phyloP scores from a whole-genome alignment of 169 alveolate genomes.

The Plasmodium relictum region DNA sequence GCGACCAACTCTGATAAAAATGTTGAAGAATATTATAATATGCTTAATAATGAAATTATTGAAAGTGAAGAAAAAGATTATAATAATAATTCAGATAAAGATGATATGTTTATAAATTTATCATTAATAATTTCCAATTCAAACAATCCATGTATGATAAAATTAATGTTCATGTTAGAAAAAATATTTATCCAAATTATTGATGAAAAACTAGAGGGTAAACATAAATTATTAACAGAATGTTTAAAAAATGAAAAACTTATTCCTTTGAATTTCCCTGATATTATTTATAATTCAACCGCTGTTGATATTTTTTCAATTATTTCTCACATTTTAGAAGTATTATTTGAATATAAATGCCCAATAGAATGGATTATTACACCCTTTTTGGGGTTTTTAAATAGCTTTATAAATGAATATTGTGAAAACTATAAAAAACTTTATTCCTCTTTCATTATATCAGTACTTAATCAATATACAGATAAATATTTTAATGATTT shows the following conservation, averaged over 20 bases:
- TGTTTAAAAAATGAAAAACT: constrained; percentile 68
- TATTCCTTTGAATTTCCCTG: constrained; percentile 42
- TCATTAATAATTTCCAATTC: constrained; percentile 61
- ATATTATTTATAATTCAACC: constrained; percentile 65
- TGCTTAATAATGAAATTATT: not conserved
- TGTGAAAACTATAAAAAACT: constrained; percentile 68
- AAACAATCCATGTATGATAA: constrained; percentile 69
- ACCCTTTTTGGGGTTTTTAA: constrained; percentile 54
- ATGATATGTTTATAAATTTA: constrained; percentile 47
- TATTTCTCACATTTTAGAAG: constrained; percentile 61
- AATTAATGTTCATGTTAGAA: constrained; percentile 69
- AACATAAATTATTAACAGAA: constrained; percentile 23
- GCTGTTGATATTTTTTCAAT: constrained; percentile 65
- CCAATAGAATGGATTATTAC: constrained; percentile 76
- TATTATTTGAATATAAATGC: constrained; percentile 51
- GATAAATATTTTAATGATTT: constrained; percentile 60
- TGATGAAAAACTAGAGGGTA: constrained; percentile 58
- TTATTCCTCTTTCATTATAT: constrained; percentile 64
- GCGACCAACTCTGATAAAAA: not conserved
- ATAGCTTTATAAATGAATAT: constrained; percentile 52
- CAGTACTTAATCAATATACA: constrained; percentile 55
- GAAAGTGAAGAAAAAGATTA: not conserved
- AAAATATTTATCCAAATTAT: constrained; percentile 59
- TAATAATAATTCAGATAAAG: not conserved
- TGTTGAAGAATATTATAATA: not conserved